phyloP scores from a whole-genome alignment of 371 early-diverging fungal species.

The Apophysomyces ossiformis region DNA sequence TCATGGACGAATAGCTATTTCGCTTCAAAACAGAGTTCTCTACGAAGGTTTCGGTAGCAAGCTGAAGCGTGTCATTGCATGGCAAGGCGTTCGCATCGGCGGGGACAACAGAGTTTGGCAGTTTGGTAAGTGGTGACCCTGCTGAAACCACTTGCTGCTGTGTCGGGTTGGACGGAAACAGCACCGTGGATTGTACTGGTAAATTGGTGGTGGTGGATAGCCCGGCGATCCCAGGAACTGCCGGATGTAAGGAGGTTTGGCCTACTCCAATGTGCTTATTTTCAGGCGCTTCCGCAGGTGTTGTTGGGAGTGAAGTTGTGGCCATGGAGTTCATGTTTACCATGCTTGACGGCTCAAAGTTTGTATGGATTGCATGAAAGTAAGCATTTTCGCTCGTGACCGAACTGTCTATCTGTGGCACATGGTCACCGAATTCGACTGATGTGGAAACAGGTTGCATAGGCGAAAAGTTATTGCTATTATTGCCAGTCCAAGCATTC shows the following conservation, averaged over 20 bases:
- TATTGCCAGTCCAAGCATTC: not conserved
- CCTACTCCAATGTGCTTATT: not conserved
- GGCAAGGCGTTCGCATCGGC: not conserved
- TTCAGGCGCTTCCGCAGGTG: not conserved
- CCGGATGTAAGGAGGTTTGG: not conserved
- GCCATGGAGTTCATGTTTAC: not conserved
- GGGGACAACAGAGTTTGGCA: not conserved
- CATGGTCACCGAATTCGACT: slow-evolving; percentile 1
- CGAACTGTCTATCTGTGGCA: slow-evolving; percentile 3
- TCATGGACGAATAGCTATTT: not conserved
- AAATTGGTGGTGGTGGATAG: not conserved
- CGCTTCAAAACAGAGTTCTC: not conserved
- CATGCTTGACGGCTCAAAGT: not conserved
- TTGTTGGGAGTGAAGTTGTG: not conserved
- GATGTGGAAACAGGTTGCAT: slow-evolving; percentile 10
- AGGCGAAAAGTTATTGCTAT: slow-evolving; percentile 6
- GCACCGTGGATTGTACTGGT: not conserved
- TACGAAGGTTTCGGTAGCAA: not conserved
- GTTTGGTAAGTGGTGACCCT: too few relatives aligned
- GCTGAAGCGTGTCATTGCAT: not conserved
- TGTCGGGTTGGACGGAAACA: not conserved
- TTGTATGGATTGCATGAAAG: slow-evolving; percentile 1
- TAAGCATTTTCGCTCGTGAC: slow-evolving; percentile 9
- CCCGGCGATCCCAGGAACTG: not conserved
- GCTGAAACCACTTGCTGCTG: not conserved